phyloP scores from a whole-genome alignment of 2,329 filamentous ascomycete genomes.

The Coniochaeta sp. region DNA sequence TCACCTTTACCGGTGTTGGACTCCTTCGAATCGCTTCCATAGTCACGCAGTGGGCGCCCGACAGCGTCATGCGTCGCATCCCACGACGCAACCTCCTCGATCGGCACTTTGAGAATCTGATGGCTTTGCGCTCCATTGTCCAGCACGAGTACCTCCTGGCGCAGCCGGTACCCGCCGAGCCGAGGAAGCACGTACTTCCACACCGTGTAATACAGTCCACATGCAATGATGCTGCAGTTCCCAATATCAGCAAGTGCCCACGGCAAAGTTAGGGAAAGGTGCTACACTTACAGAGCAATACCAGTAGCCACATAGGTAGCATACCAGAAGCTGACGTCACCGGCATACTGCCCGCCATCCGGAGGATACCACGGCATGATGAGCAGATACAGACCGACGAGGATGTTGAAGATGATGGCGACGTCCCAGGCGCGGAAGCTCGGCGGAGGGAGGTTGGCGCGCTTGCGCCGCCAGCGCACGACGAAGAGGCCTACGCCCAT shows the following conservation, averaged over 20 bases:
- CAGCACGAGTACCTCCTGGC: slow-evolving; percentile 37
- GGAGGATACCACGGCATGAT: slow-evolving; percentile 70
- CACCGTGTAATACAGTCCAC: slow-evolving; percentile 39
- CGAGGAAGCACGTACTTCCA: slow-evolving; percentile 40
- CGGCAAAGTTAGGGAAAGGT: not conserved
- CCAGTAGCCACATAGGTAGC: slow-evolving; percentile 61
- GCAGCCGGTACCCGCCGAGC: slow-evolving; percentile 34
- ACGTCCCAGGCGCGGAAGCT: slow-evolving; percentile 55
- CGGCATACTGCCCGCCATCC: slow-evolving; percentile 46
- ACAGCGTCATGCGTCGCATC: slow-evolving; percentile 27
- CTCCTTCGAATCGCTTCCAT: slow-evolving; percentile 1
- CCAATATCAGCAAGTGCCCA: not conserved
- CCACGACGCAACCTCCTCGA: slow-evolving; percentile 34
- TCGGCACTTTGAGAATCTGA: slow-evolving; percentile 38
- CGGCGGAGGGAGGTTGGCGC: slow-evolving; percentile 36
- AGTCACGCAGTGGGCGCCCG: slow-evolving; percentile 10
- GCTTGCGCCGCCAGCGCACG: slow-evolving; percentile 46
- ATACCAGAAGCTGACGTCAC: slow-evolving; percentile 69
- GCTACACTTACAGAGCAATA: slow-evolving; percentile 50
- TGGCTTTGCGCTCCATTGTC: slow-evolving; percentile 38
- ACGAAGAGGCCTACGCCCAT: slow-evolving; percentile 52
- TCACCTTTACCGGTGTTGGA: not conserved
- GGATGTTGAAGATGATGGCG: slow-evolving; percentile 50
- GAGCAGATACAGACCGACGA: slow-evolving; percentile 54
- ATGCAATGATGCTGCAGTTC: slow-evolving; percentile 24